Evolutionary conservation across 306 rosid species (phyloP), one percentile per base, ranked within the genome.

Genomic region (Vigna angularis): DNA sequence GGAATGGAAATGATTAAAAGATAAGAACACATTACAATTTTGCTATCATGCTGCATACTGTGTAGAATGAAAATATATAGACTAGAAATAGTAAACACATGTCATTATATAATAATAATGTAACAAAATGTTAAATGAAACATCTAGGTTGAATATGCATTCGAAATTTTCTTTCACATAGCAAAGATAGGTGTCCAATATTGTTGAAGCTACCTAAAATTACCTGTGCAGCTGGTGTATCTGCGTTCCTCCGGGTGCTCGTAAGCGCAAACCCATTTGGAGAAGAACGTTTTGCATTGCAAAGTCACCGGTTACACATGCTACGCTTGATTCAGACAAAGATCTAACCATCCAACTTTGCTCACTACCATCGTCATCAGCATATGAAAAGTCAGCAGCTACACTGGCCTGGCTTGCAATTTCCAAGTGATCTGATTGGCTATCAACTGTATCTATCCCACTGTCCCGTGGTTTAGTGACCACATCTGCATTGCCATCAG

Each of bases 231-330:
- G 90, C 84, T 88, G 87, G 79, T 87, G 93, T 67, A 96, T 93
- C 82, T 90, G 98, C 79, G 88, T 59, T 81, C 99, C 99, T 62
- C 97, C 98, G 28, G 98, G 99, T 44, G 98, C 99, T 81, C 93
- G 68, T 83, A 93, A 79, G 52, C 97, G 96, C 80, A 96, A 83
- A 79, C 98, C 98, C 94, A 96, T 96, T 82, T 93, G 99, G 71
- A 96, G 89, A 80, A 96, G 89, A 75, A 91, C 98, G 83, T 96
- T 96, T 84, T 96, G 99, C 98, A 93, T 96, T 17, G 99, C 96
- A 79, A 87, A 96, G 83, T 96, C 99, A 64, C 93, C 86, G 5
- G 99, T 96, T 80, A 91, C 65, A 78, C 97, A 96, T 49, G 99
- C 99, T 44, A 96, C 94, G 73, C 85, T 93, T 13, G 97, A 90